These are phyloP conservation scores for Chytridiales sp. DNA, from an alignment of 371 early-diverging fungal species.

Conservation along the genomic window DNA sequence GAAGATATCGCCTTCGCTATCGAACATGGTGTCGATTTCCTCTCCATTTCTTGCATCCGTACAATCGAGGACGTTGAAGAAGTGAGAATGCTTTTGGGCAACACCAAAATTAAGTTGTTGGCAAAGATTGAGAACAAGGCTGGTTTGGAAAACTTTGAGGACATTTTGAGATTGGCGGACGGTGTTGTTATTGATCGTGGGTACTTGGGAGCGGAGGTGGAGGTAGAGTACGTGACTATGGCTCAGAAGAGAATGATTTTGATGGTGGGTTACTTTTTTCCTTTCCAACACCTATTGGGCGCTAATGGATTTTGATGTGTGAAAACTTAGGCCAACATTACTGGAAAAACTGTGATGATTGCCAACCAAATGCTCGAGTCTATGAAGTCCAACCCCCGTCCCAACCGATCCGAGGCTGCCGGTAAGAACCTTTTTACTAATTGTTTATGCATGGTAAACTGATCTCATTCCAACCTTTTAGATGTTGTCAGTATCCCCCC, in stretches of 20 bases:
- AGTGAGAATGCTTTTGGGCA: constrained; percentile 45
- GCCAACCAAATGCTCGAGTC: constrained; percentile 68
- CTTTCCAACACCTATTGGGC: background rate
- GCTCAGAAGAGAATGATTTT: constrained; percentile 56
- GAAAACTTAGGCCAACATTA: constrained; percentile 42
- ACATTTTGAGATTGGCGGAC: constrained; percentile 57
- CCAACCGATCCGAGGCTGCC: constrained; percentile 53
- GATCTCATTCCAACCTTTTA: background rate
- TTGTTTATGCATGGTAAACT: background rate
- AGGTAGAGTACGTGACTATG: constrained; percentile 51
- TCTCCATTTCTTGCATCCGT: constrained; percentile 63
- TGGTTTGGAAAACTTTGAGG: constrained; percentile 58
- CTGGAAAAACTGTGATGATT: constrained; percentile 59
- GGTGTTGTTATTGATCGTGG: constrained; percentile 70
- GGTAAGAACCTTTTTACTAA: constrained; percentile 9
- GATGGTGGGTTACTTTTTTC: constrained; percentile 22
- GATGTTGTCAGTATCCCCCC: background rate
- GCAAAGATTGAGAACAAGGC: constrained; percentile 61
- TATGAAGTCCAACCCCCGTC: constrained; percentile 52
- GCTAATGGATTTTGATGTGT: constrained; percentile 9
- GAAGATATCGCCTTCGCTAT: constrained; percentile 58
- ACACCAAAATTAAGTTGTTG: constrained; percentile 48
- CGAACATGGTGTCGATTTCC: constrained; percentile 52
- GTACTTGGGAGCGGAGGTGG: constrained; percentile 63
- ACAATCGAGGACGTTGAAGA: constrained; percentile 50